phyloP scores from a whole-genome alignment of 73 alveolate species.

The Paramecium sexaurelia region DNA sequence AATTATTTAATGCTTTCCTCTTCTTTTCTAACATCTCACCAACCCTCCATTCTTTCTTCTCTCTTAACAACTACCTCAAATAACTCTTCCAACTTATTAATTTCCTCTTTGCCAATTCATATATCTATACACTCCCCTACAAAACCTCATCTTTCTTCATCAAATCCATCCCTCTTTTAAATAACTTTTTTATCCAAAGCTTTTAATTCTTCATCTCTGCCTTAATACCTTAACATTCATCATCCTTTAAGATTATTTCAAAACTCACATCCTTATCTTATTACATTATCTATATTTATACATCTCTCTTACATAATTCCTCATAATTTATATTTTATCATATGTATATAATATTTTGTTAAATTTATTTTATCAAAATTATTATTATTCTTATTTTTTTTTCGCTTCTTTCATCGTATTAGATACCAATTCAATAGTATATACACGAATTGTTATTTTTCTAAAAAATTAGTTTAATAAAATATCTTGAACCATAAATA shows the following conservation, averaged over 20 bases:
- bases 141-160: neutral
- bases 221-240: neutral
- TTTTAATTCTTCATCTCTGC: neutral
- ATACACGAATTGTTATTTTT: too few relatives aligned
- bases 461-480: too few relatives aligned
- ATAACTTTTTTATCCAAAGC: neutral
- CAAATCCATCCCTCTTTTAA: neutral
- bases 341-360: neutral
- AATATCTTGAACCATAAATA: too few relatives aligned
- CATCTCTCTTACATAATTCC: neutral
- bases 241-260: neutral
- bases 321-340: neutral
- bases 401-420: too few relatives aligned
- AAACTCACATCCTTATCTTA: neutral
- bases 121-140: neutral
- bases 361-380: neutral
- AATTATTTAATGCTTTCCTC: neutral
- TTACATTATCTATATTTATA: neutral
- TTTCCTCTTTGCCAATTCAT: neutral
- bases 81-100: neutral
- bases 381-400: too few relatives aligned
- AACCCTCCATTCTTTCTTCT: neutral
- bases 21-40: neutral
- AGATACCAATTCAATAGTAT: too few relatives aligned
- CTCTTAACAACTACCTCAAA: neutral